Percentiles rank a stretch among this genome's conserved stretches.
These are phyloP conservation scores for Lignosus rhinocerotis DNA, from an alignment of 1,284 basidiomycete species.

Conservation along the genomic window DNA sequence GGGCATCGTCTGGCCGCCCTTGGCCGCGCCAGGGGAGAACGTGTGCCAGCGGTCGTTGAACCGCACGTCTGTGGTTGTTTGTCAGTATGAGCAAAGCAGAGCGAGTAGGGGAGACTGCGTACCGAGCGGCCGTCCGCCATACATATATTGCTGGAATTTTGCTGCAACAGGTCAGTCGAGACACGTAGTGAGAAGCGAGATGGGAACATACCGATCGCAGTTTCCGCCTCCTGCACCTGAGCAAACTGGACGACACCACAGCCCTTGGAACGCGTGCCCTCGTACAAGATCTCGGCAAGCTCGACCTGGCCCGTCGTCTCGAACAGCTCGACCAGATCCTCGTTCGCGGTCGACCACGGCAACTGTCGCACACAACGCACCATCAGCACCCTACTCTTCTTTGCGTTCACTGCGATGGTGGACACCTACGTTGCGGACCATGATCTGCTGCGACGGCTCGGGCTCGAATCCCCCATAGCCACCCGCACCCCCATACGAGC, in stretches of 20 bases:
- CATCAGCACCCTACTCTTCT: constrained; percentile 2
- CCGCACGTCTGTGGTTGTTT: constrained; percentile 64
- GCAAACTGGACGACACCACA: constrained; percentile 95
- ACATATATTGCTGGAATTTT: constrained; percentile 91
- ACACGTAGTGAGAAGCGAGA: not conserved
- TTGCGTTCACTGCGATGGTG: not conserved
- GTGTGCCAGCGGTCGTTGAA: constrained; percentile 94
- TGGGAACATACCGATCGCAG: constrained; percentile 73
- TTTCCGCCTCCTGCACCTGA: constrained; percentile 87
- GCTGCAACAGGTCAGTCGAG: constrained; percentile 41
- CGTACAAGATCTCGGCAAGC: constrained; percentile 91
- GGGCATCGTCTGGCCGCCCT: constrained; percentile 70
- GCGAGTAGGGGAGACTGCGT: constrained; percentile 29
- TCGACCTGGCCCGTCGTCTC: constrained; percentile 96
- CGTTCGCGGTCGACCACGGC: constrained; percentile 99
- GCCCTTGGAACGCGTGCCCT: constrained; percentile 89
- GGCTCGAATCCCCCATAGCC: constrained; percentile 43
- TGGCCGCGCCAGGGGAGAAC: constrained; percentile 81
- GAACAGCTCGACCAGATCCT: constrained; percentile 96
- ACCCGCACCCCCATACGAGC: constrained; percentile 37
- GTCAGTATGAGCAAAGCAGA: not conserved
- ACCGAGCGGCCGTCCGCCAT: constrained; percentile 87
- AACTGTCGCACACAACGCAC: constrained; percentile 54
- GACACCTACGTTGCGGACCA: constrained; percentile 90
- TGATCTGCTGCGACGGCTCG: constrained; percentile 94